Evolutionary conservation across 1,284 basidiomycete species (phyloP).

Genomic region (Sporisorium scitamineum): DNA sequence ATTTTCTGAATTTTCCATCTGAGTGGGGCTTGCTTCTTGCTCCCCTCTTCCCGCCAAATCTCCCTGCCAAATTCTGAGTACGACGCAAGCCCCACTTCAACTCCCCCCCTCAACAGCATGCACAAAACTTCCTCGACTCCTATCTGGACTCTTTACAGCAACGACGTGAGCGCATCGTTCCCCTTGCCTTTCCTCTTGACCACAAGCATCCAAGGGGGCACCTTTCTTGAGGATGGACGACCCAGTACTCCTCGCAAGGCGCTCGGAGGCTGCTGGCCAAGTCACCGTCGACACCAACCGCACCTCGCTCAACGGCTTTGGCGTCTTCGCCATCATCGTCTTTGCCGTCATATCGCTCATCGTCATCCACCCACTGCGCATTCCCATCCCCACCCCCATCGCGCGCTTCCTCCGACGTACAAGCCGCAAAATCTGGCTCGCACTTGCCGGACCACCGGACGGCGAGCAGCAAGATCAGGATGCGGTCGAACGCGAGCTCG

Average conservation of each 20-base stretch:
- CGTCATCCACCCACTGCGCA: slow-evolving; percentile 58
- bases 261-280: slow-evolving; percentile 11
- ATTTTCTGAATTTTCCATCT: too few species aligned
- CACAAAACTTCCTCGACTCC: background rate
- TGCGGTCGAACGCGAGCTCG: slow-evolving; percentile 24
- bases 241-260: slow-evolving; percentile 15
- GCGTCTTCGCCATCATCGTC: slow-evolving; percentile 66
- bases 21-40: too few species aligned
- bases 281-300: slow-evolving; percentile 37
- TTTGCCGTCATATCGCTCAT: slow-evolving; percentile 65
- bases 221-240: slow-evolving; percentile 16
- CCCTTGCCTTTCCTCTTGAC: background rate
- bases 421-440: slow-evolving; percentile 18
- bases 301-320: slow-evolving; percentile 64
- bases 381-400: slow-evolving; percentile 52
- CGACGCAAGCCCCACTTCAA: too few species aligned
- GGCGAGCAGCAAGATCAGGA: slow-evolving; percentile 26
- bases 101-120: too few species aligned
- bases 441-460: slow-evolving; percentile 30
- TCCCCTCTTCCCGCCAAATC: too few species aligned
- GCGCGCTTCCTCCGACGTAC: slow-evolving; percentile 12
- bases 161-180: too few species aligned
- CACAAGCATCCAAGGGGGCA: background rate
- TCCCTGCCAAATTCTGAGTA: too few species aligned
- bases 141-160: too few species aligned